Base-by-base conservation (phyloP, 2,329 filamentous ascomycete genomes). In the Aspergillus spinulosporus region DNA sequence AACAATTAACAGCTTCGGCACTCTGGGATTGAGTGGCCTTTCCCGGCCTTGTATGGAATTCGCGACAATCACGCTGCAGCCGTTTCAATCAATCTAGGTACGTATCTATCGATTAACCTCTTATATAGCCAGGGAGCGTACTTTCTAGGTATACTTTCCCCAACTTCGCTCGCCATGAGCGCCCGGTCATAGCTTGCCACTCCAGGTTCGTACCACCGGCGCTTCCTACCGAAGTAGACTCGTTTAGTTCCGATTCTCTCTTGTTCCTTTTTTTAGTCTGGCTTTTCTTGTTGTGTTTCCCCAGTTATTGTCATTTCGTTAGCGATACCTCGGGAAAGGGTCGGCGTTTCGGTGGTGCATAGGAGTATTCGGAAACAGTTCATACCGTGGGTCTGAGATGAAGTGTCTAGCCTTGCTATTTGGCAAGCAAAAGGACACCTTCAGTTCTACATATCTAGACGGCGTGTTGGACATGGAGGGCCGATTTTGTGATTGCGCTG, bases 121-220 rank as follows among this genome's bases (percentile, higher is more conserved):
- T 14, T 45, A 31, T 48, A 21, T 43, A 43, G 31, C 15, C 49
- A 29, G 52, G 42, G 42, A 34, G 54, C 51, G 52, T 52, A 15
- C 21, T 53, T 36, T 36, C 14, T 28, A 48, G 15, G 54, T 60
- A 21, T 21, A 48, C 56, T 45, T 47, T 21, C 15, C 32, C 31
- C 26, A n/a, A n/a, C 26, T 26, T 4, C 14, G 39, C 12, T 49
- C 34, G 31, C 43, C 32, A 5, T 45, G 37, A 39, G 29, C 14
- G 34, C 32, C 34, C 36, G 45, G 32, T 31, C 15, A 37, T 45
- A 50, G 45, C 51, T 32, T 58, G 54, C 61, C 58, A 57, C 42
- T 55, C 26, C 46, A 64, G 62, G 62, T 64, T 63, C 59, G 62
- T 64, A 62, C 54, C 45, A 32, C 34, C 47, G 52, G 47, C 54